phyloP scores from a whole-genome alignment of 2,329 filamentous ascomycete species.

The Pseudopyricularia cyperi region DNA sequence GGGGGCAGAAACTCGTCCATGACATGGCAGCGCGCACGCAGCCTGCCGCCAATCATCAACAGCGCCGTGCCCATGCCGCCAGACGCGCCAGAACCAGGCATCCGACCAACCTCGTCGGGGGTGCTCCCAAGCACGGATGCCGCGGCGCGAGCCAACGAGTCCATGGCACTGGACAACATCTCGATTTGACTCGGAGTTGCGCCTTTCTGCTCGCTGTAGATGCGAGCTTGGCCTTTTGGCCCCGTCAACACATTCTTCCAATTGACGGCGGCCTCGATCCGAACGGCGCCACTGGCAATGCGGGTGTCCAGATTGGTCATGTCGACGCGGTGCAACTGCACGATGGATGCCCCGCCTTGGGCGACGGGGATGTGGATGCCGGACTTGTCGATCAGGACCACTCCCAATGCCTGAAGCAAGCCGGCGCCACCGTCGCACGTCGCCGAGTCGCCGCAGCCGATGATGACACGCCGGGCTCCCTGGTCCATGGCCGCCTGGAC shows the following conservation, averaged over 20 bases:
- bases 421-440: conserved; percentile 39
- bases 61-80: conserved; percentile 38
- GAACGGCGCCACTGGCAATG: conserved; percentile 8
- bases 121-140: conserved; percentile 12
- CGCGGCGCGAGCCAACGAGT: conserved; percentile 24
- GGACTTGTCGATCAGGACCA: conserved; percentile 23
- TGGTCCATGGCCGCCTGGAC: conserved; percentile 30
- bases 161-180: conserved; percentile 26
- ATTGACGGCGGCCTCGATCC: conserved; percentile 37
- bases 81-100: conserved; percentile 35
- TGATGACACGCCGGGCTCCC: conserved; percentile 29
- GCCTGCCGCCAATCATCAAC: conserved; percentile 28
- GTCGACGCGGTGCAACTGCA: background rate
- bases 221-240: conserved; percentile 29
- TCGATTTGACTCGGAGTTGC: conserved; percentile 28
- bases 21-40: conserved; percentile 33
- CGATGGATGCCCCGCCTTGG: conserved; percentile 20
- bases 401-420: conserved; percentile 40
- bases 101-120: conserved; percentile 19
- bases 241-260: conserved; percentile 38
- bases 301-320: background rate
- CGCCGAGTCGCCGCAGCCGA: conserved; percentile 40
- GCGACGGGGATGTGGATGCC: conserved; percentile 23
- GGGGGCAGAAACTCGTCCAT: conserved; percentile 30
- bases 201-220: conserved; percentile 39